Evolutionary conservation across 768 basidiomycete species (phyloP).

Genomic region (Kwoniella sp.): DNA sequence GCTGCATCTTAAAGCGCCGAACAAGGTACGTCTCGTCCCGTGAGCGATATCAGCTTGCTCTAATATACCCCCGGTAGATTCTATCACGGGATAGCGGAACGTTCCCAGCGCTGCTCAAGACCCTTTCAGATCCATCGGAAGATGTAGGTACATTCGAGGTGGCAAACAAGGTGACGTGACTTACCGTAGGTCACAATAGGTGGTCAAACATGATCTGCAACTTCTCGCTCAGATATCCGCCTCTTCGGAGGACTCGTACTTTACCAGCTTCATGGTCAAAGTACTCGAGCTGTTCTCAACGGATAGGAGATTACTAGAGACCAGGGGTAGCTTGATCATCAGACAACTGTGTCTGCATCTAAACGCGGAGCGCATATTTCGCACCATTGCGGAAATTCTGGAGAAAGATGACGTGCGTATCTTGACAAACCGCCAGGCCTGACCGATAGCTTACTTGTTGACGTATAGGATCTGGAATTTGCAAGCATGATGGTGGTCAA

Average conservation of each 20-base stretch:
- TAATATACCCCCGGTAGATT: conserved; percentile 71
- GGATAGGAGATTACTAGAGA: conserved; percentile 80
- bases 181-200: conserved; percentile 59
- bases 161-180: no score
- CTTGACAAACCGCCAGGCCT: not conserved
- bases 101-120: conserved; percentile 91
- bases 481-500: conserved; percentile 97
- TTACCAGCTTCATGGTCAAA: conserved; percentile 92
- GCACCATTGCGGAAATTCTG: conserved; percentile 91
- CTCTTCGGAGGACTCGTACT: conserved; percentile 89
- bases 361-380: conserved; percentile 91
- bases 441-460: not conserved
- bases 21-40: conserved; percentile 61
- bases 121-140: conserved; percentile 90
- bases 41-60: no score
- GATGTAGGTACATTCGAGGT: conserved; percentile 58
- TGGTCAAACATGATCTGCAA: conserved; percentile 93
- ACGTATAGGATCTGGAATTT: conserved; percentile 82
- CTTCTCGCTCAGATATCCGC: conserved; percentile 95
- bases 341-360: conserved; percentile 88
- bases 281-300: conserved; percentile 92
- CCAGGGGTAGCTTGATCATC: conserved; percentile 89
- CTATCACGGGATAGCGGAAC: conserved; percentile 94
- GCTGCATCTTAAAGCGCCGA: conserved; percentile 96
- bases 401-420: conserved; percentile 88